Percentiles rank a stretch among this genome's conserved stretches.
Conservation (phyloP, 2,329 filamentous ascomycete species). For the Botrytis deweyae region DNA sequence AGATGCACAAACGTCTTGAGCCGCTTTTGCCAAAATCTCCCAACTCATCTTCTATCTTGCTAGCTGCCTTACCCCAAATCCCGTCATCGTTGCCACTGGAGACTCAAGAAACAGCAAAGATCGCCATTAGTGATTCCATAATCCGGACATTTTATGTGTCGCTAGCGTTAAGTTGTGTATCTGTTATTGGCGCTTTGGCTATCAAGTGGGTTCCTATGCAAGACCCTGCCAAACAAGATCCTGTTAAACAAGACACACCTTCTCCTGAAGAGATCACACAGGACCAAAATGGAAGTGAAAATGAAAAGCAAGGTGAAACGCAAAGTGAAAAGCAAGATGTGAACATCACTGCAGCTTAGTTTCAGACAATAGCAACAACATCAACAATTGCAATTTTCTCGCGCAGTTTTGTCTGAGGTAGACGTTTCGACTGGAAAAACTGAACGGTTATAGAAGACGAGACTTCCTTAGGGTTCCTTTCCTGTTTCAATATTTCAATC, state of each 20-base stretch:
- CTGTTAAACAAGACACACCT: background rate
- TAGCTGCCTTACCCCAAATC: constrained; percentile 38
- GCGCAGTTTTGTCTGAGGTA: background rate
- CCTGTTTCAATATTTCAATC: background rate
- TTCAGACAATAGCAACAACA: background rate
- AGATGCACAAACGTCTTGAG: constrained; percentile 49
- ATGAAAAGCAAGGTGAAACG: background rate
- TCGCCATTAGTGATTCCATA: constrained; percentile 61
- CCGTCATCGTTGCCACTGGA: constrained; percentile 45
- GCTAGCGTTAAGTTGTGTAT: constrained; percentile 53
- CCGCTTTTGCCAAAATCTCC: background rate
- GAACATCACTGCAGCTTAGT: background rate
- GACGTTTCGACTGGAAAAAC: background rate
- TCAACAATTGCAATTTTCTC: background rate
- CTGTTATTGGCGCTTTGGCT: constrained; percentile 52
- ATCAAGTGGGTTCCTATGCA: constrained; percentile 54
- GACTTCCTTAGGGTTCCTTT: background rate
- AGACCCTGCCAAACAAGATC: background rate
- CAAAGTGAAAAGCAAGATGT: background rate
- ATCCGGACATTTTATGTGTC: constrained; percentile 60
- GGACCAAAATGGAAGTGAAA: background rate
- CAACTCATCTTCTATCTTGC: background rate
- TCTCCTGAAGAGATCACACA: background rate
- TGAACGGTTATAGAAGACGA: background rate
- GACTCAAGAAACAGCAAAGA: constrained; percentile 46